Conservation (phyloP, 2,329 filamentous ascomycete genomes). For the Aspergillus luchuensis region DNA sequence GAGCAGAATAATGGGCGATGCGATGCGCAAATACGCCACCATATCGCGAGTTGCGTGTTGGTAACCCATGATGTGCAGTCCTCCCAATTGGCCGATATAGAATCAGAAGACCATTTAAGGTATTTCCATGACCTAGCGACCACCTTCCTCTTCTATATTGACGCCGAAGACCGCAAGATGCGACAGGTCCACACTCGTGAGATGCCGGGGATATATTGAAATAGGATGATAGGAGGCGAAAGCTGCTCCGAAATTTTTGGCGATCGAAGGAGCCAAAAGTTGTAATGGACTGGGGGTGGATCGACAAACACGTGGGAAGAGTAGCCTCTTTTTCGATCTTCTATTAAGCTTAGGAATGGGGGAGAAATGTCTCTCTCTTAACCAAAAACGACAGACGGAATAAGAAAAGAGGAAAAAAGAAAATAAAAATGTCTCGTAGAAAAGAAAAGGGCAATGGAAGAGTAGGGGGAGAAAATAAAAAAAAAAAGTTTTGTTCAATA, state of each 20-base stretch:
- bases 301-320: slow-evolving; percentile 21
- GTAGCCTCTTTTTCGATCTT: slow-evolving; percentile 6
- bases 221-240: slow-evolving; percentile 12
- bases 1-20: slow-evolving; percentile 66
- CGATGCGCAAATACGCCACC: slow-evolving; percentile 55
- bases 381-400: slow-evolving; percentile 15
- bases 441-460: slow-evolving; percentile 11
- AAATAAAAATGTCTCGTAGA: slow-evolving; percentile 10
- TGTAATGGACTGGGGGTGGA: slow-evolving; percentile 13
- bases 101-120: slow-evolving; percentile 25
- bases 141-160: slow-evolving; percentile 12
- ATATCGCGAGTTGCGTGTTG: slow-evolving; percentile 46
- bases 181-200: neutral
- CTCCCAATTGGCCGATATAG: slow-evolving; percentile 24
- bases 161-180: slow-evolving; percentile 9
- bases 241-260: slow-evolving; percentile 5
- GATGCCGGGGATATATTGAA: slow-evolving; percentile 4
- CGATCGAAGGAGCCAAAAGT: slow-evolving; percentile 14
- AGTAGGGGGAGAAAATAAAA: slow-evolving; percentile 19
- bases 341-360: slow-evolving; percentile 7
- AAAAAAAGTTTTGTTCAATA: slow-evolving; percentile 21
- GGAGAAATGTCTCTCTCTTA: neutral
- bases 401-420: neutral
- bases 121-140: slow-evolving; percentile 39
- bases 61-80: slow-evolving; percentile 35